These are phyloP conservation scores for Lepidium didymum DNA, from an alignment of 345 rosid genomes.

Conservation along the genomic window DNA sequence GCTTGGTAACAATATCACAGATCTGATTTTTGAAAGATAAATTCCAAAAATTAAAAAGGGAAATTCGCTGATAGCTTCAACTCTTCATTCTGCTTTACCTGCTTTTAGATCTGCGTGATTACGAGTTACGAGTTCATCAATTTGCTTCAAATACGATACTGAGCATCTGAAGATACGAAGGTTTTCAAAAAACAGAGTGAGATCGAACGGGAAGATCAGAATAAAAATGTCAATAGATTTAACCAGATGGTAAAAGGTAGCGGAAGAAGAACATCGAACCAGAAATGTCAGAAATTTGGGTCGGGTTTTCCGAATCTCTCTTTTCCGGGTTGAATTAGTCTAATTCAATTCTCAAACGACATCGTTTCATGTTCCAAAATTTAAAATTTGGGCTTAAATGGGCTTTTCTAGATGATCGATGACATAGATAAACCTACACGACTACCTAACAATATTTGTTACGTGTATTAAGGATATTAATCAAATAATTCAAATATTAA, in stretches of 20 bases:
- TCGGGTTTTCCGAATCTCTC: slow-evolving; percentile 6
- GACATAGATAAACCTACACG: neutral
- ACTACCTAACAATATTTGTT: neutral
- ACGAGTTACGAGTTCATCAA: slow-evolving; percentile 19
- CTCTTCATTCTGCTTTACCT: slow-evolving; percentile 15
- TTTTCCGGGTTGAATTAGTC: too few relatives aligned
- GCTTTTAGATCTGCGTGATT: slow-evolving; percentile 14
- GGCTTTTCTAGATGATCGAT: neutral
- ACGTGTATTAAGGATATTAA: neutral
- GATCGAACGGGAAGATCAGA: slow-evolving; percentile 20
- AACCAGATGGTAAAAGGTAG: slow-evolving; percentile 2
- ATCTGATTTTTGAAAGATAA: slow-evolving; percentile 2
- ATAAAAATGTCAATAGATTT: neutral
- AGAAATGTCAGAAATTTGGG: neutral
- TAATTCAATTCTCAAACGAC: too few relatives aligned
- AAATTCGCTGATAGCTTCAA: neutral
- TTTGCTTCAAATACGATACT: neutral
- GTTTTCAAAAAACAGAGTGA: neutral
- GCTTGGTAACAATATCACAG: neutral
- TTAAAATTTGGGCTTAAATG: neutral
- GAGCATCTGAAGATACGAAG: neutral
- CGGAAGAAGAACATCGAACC: slow-evolving; percentile 8
- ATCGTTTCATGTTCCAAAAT: neutral
- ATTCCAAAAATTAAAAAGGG: neutral
- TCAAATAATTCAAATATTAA: neutral